A percentile compares a stretch with the other conserved stretches of the same genome.
Evolutionary conservation across 192 early-diverging fungal species (phyloP).

Genomic region (Backusella sp.): DNA sequence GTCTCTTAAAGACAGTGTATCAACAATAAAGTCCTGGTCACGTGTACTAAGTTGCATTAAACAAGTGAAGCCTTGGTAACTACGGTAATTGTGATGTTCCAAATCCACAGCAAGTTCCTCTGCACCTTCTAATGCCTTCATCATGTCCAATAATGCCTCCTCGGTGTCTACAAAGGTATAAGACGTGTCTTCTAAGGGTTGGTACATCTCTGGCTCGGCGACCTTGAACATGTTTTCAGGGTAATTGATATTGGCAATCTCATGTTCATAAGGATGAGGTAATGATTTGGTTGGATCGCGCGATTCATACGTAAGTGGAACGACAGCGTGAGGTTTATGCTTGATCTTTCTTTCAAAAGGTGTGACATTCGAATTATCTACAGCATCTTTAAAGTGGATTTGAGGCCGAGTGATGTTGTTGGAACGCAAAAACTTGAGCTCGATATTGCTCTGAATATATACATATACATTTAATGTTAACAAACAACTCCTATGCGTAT

Average conservation of each 20-base stretch:
- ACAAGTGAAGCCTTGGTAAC: slow-evolving; percentile 94
- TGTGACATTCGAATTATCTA: slow-evolving; percentile 80
- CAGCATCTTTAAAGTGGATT: slow-evolving; percentile 75
- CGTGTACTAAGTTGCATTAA: slow-evolving; percentile 92
- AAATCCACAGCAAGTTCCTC: slow-evolving; percentile 91
- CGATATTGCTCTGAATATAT: slow-evolving; percentile 28
- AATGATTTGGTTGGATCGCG: slow-evolving; percentile 24
- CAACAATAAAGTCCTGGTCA: slow-evolving; percentile 85
- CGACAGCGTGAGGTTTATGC: slow-evolving; percentile 77
- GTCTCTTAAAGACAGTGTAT: slow-evolving; percentile 79
- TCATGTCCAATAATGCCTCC: slow-evolving; percentile 62
- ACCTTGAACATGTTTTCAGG: slow-evolving; percentile 67
- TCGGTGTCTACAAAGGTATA: slow-evolving; percentile 83
- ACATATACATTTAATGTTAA: neutral
- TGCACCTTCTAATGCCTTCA: slow-evolving; percentile 56
- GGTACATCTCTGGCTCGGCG: slow-evolving; percentile 49
- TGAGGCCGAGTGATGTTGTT: slow-evolving; percentile 84
- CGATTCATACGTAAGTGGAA: slow-evolving; percentile 52
- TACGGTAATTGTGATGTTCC: slow-evolving; percentile 95
- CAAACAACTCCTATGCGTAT: neutral
- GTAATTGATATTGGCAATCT: slow-evolving; percentile 80
- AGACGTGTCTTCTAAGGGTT: slow-evolving; percentile 65
- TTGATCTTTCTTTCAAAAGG: slow-evolving; percentile 82
- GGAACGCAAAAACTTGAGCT: slow-evolving; percentile 63
- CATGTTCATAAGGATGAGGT: slow-evolving; percentile 89